phyloP scores from a whole-genome alignment of 257 asterid species.

The Apocynum venetum region DNA sequence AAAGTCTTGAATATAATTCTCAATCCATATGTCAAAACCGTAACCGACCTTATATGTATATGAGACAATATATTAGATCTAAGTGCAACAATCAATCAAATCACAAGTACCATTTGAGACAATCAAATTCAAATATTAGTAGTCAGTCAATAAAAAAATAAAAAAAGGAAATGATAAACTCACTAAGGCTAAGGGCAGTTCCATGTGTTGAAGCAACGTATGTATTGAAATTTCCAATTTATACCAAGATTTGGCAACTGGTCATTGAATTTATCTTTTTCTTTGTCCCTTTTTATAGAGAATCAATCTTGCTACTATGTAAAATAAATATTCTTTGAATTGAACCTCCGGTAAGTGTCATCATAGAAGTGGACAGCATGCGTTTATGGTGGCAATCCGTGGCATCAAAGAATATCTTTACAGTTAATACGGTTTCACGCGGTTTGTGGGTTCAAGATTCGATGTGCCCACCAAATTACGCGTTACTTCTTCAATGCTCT shows the following conservation, averaged over 20 bases:
- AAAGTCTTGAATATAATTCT: too few species aligned
- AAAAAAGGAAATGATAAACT: too few species aligned
- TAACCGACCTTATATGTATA: too few species aligned
- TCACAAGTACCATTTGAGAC: too few species aligned
- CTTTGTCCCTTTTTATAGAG: neutral
- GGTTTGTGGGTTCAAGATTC: constrained; percentile 63
- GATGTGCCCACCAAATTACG: constrained; percentile 27
- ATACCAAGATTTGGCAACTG: neutral
- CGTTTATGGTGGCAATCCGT: neutral
- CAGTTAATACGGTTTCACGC: constrained; percentile 43
- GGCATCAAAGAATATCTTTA: constrained; percentile 10
- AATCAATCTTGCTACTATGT: neutral
- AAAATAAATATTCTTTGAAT: neutral
- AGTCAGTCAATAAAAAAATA: too few species aligned
- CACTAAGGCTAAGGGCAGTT: too few species aligned
- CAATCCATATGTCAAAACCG: too few species aligned
- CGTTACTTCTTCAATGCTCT: constrained; percentile 31
- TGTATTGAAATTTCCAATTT: too few species aligned
- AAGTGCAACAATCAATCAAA: too few species aligned
- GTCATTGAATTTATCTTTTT: neutral
- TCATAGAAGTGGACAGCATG: constrained; percentile 10
- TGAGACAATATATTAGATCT: too few species aligned
- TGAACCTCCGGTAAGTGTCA: constrained; percentile 10
- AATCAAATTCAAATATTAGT: too few species aligned
- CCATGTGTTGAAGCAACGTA: too few species aligned